Evolutionary conservation across 805 yeast species (phyloP).

Genomic region (Kluyveromyces siamensis): DNA sequence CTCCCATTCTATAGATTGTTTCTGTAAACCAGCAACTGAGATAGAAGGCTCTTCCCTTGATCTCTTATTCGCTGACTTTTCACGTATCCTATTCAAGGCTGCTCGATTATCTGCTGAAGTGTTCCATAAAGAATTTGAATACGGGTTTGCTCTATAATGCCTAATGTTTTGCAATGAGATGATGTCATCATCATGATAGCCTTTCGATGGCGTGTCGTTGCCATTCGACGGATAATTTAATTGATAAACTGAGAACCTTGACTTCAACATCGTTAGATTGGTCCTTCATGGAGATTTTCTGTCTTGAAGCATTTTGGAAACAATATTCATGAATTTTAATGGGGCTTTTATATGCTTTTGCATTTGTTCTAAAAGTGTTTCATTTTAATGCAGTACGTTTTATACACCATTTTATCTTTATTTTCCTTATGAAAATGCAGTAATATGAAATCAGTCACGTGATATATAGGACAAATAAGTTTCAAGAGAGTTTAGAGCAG

Average conservation of each 20-base stretch:
- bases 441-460: background rate
- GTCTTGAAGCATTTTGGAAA: background rate
- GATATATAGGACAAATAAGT: background rate
- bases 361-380: background rate
- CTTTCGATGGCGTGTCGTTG: slow-evolving; percentile 26
- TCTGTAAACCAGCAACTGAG: background rate
- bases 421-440: background rate
- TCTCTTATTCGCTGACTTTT: slow-evolving; percentile 6
- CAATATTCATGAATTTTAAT: background rate
- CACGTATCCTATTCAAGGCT: slow-evolving; percentile 26
- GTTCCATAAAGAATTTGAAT: slow-evolving; percentile 36
- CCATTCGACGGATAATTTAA: slow-evolving; percentile 16
- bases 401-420: background rate
- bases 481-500: background rate
- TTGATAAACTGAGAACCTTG: slow-evolving; percentile 17
- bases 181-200: slow-evolving; percentile 22
- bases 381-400: background rate
- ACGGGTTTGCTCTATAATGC: slow-evolving; percentile 27
- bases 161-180: slow-evolving; percentile 2
- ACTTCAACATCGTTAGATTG: slow-evolving; percentile 18
- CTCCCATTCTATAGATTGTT: background rate
- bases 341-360: background rate
- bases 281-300: background rate
- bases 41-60: background rate
- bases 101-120: slow-evolving; percentile 29